phyloP scores from a whole-genome alignment of 495 filamentous ascomycete species.

The Aspergillus bridgeri region DNA sequence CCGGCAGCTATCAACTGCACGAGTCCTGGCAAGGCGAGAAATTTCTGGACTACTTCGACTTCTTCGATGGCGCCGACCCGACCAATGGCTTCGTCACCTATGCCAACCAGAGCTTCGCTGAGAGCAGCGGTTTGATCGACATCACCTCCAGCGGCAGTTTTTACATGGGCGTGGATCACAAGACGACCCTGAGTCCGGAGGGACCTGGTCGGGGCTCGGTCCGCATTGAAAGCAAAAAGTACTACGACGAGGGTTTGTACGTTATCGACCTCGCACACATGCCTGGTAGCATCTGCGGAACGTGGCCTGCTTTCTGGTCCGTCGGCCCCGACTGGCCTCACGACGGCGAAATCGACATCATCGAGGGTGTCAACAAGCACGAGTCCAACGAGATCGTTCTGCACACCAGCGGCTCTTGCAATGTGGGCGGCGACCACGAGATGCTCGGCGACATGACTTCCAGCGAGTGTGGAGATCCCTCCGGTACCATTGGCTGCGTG shows the following conservation, averaged over 20 bases:
- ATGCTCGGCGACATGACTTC: constrained; percentile 47
- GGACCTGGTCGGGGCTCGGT: constrained; percentile 62
- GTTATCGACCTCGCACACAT: constrained; percentile 74
- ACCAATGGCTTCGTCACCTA: constrained; percentile 71
- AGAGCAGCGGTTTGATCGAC: constrained; percentile 53
- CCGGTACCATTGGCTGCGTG: constrained; percentile 46
- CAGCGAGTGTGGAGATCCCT: constrained; percentile 54
- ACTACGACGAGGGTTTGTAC: constrained; percentile 67
- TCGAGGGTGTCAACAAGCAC: constrained; percentile 77
- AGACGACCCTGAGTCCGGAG: constrained; percentile 27
- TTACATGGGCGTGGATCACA: constrained; percentile 52
- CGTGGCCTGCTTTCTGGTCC: constrained; percentile 77
- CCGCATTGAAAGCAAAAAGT: constrained; percentile 64
- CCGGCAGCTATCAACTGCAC: constrained; percentile 37
- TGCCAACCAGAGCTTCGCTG: constrained; percentile 53
- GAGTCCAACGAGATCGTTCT: constrained; percentile 66
- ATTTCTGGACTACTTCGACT: constrained; percentile 52
- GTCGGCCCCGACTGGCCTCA: constrained; percentile 72
- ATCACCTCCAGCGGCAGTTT: constrained; percentile 45
- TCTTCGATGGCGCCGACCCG: constrained; percentile 54
- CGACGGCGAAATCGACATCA: constrained; percentile 86
- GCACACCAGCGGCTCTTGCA: constrained; percentile 68
- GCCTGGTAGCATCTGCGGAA: constrained; percentile 66
- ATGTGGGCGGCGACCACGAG: constrained; percentile 45
- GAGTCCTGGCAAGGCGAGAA: constrained; percentile 44